Conservation (phyloP, 169 alveolate genomes). For the Eimeria mitis region DNA sequence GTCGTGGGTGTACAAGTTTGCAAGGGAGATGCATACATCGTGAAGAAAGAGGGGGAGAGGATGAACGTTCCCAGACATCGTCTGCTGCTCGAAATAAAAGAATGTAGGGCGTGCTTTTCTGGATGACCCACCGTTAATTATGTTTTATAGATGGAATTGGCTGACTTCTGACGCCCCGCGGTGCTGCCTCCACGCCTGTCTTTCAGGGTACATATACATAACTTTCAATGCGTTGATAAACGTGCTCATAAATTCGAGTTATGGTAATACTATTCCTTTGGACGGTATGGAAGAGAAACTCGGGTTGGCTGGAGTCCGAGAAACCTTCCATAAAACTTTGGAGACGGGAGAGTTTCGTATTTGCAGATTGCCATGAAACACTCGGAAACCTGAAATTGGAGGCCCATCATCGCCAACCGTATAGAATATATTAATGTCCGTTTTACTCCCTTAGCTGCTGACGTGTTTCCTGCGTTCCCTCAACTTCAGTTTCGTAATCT, state of each 20-base stretch:
- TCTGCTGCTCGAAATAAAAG: constrained; percentile 16
- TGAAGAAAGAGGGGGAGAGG: constrained; percentile 35
- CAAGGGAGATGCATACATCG: neutral
- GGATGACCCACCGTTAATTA: too few relatives aligned
- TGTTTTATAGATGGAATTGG: neutral
- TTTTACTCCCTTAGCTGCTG: neutral
- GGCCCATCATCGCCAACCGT: neutral
- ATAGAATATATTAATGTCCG: too few relatives aligned
- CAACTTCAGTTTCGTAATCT: neutral
- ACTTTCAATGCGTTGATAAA: constrained; percentile 15
- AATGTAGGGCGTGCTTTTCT: neutral
- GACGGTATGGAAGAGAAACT: constrained; percentile 18
- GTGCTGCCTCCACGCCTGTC: neutral
- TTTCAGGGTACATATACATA: neutral
- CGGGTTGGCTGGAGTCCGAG: constrained; percentile 1
- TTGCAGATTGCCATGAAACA: constrained; percentile 49
- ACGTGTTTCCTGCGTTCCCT: neutral
- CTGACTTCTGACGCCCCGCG: too few relatives aligned
- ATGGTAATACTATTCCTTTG: constrained; percentile 19
- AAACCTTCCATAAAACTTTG: constrained; percentile 1
- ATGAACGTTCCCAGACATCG: constrained; percentile 3
- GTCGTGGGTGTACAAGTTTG: constrained; percentile 21
- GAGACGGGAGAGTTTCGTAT: constrained; percentile 38
- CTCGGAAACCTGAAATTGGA: constrained; percentile 13
- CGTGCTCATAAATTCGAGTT: neutral